Evolutionary conservation across 805 yeast genomes (phyloP).

Genomic region (Lachancea mirantina): DNA sequence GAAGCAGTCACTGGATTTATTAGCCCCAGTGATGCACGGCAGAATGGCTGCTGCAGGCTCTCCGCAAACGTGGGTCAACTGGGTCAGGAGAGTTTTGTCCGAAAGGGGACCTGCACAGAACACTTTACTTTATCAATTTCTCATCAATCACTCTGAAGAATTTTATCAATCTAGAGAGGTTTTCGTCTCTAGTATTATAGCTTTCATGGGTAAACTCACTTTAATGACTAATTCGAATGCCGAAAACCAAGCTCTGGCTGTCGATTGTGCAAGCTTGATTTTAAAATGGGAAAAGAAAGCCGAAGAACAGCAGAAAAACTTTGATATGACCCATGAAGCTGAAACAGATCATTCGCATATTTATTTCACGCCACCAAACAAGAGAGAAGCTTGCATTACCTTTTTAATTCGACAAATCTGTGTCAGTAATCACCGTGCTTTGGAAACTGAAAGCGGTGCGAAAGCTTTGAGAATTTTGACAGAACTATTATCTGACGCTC

Average conservation of each 20-base stretch:
- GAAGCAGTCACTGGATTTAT: constrained; percentile 74
- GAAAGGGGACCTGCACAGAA: constrained; percentile 89
- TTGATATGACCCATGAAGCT: constrained; percentile 23
- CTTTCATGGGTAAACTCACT: constrained; percentile 87
- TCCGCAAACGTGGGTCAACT: constrained; percentile 69
- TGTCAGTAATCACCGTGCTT: constrained; percentile 73
- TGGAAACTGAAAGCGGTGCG: constrained; percentile 76
- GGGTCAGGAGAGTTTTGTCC: constrained; percentile 87
- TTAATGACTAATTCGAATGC: constrained; percentile 66
- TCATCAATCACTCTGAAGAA: constrained; percentile 76
- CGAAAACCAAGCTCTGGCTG: constrained; percentile 79
- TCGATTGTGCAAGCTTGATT: constrained; percentile 81
- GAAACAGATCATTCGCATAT: constrained; percentile 20
- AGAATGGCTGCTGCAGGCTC: constrained; percentile 50
- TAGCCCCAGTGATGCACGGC: constrained; percentile 80
- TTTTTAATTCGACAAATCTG: constrained; percentile 84
- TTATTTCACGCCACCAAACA: constrained; percentile 54
- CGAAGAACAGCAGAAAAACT: constrained; percentile 10
- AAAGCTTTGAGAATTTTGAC: constrained; percentile 74
- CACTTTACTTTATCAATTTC: constrained; percentile 77
- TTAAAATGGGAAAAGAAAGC: constrained; percentile 75
- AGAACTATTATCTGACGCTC: constrained; percentile 58
- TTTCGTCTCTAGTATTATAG: constrained; percentile 78
- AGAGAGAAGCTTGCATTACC: constrained; percentile 84
- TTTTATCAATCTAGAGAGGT: constrained; percentile 84